Evolutionary conservation across 148 eudicot species (phyloP).

Genomic region (Vaccinium corymbosum): DNA sequence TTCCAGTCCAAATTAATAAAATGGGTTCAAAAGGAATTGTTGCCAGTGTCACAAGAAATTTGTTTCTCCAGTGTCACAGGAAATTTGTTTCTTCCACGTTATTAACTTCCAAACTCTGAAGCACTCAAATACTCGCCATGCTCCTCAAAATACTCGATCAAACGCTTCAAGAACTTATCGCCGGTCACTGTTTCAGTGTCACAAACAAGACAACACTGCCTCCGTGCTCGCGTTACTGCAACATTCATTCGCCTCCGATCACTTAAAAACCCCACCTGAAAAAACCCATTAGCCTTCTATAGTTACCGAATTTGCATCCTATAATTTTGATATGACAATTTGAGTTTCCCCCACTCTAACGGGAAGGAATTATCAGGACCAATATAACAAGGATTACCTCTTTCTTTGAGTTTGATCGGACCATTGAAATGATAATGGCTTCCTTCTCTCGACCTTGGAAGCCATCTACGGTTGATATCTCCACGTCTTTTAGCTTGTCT

Average conservation of each 20-base stretch:
- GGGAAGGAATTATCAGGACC: not conserved
- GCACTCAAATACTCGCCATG: conserved; percentile 94
- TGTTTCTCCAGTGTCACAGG: not conserved
- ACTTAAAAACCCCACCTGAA: conserved; percentile 89
- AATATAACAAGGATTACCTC: conserved; percentile 51
- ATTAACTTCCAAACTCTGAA: conserved; percentile 66
- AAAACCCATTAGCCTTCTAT: not conserved
- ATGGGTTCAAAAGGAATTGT: not conserved
- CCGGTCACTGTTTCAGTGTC: conserved; percentile 90
- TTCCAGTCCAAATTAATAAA: not conserved
- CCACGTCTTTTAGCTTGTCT: conserved; percentile 76
- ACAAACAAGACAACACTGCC: conserved; percentile 90
- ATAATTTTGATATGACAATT: not conserved
- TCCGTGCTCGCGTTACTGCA: conserved; percentile 96
- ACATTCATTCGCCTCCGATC: conserved; percentile 97
- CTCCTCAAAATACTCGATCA: conserved; percentile 88
- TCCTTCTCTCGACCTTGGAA: conserved; percentile 98
- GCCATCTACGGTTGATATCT: conserved; percentile 96
- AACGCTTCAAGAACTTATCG: conserved; percentile 80
- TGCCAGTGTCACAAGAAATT: not conserved
- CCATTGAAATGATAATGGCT: conserved; percentile 97
- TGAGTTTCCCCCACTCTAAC: not conserved
- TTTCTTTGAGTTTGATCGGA: conserved; percentile 87
- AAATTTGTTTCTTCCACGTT: not conserved
- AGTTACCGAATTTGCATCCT: not conserved